Evolutionary conservation across 2,329 filamentous ascomycete species (phyloP).

Genomic region (Trichoderma semiorbis): DNA sequence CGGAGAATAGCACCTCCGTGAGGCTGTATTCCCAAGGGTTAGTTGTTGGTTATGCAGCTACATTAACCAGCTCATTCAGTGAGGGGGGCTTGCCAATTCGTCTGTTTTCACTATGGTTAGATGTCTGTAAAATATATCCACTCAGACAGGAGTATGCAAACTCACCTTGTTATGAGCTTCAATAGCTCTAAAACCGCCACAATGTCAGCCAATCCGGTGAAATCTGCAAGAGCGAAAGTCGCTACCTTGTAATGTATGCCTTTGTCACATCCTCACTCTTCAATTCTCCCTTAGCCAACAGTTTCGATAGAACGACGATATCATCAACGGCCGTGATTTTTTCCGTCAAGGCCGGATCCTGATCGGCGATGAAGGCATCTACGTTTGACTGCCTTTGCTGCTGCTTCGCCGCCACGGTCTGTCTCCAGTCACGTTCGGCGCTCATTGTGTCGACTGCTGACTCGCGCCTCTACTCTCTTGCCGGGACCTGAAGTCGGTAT

Average conservation of each 20-base stretch:
- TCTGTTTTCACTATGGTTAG: not conserved
- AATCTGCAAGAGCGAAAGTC: not conserved
- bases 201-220: not conserved
- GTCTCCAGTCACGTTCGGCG: not conserved
- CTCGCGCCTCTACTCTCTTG: not conserved
- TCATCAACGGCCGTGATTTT: not conserved
- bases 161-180: not conserved
- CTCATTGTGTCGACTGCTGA: not conserved
- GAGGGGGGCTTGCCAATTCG: not conserved
- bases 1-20: not conserved
- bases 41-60: not conserved
- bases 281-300: not conserved
- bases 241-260: not conserved
- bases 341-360: not conserved
- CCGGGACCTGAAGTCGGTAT: not conserved
- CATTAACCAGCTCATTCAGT: not conserved
- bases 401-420: not conserved
- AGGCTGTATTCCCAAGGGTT: not conserved
- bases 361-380: not conserved
- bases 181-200: not conserved
- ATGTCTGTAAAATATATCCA: not conserved
- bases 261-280: not conserved
- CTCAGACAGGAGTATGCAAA: not conserved
- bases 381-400: not conserved
- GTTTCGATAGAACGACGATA: not conserved